Base-by-base conservation (phyloP, 148 eudicot genomes). In the Camellia lanceoleosa region DNA sequence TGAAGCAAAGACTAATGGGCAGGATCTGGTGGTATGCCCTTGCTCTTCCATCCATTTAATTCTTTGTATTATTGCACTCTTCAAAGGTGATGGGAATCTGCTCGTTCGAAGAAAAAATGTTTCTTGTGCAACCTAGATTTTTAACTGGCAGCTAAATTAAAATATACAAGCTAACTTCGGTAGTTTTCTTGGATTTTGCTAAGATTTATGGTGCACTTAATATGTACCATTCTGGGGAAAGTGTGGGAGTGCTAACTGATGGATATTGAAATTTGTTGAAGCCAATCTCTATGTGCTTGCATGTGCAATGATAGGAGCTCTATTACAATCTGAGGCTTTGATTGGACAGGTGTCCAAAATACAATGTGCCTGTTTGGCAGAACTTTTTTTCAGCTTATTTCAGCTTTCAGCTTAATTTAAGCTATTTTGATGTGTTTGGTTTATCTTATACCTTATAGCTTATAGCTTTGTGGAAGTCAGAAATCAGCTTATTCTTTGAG, bases 11-110 rank as follows among this genome's bases (percentile, higher is more conserved):
- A 89, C 91, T 19, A 83, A 87, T 13, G 96, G 92, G 66, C 72
- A 80, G 59, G 96, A 97, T 87, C 77, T 94, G 81, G 90, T 97
- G 96, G 99, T 97, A 94, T 81, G 92, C 80, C 49, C 69, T 65
- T 61, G 68, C 73, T 63, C 74, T 62, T 69, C 55, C 71, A 55
- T 52, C 30, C 73, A 47, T 78, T 71, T 78, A 19, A 4, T 61
- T 67, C 11, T 15, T 69, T 52, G 15, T 42, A 68, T 56, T 54
- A n/a, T 4, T 16, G 5, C 47, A 78, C 52, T 54, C 59, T 52
- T 67, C 19, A 14, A 66, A 77, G 52, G 13, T 68, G 56, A 52
- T 43, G 18, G 38, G 46, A 43, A 56, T 68, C 62, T 63, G 1
- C 74, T 46, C 19, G 9, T 64, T n/a, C 18, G 20, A 74, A n/a